phyloP scores from a whole-genome alignment of 805 yeast genomes.

The Saccharomycopsis babjevae region DNA sequence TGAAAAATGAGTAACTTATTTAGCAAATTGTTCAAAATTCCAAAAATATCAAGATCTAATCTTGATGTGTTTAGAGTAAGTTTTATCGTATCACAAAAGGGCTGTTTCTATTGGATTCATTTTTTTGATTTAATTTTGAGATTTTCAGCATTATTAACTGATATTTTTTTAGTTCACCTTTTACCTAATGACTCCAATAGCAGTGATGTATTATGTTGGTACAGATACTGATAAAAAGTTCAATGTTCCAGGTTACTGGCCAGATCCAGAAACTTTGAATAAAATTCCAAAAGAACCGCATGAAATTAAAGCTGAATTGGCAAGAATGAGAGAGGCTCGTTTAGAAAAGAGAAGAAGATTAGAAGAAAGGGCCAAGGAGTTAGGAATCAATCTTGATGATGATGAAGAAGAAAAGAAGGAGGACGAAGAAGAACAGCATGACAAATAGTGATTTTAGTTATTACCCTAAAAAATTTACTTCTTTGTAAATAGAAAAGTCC shows the following conservation, averaged over 20 bases:
- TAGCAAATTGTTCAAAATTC: slow-evolving; percentile 6
- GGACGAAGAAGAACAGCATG: background rate
- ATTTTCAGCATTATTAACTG: background rate
- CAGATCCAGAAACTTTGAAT: slow-evolving; percentile 86
- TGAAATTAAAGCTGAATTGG: slow-evolving; percentile 85
- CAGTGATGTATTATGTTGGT: slow-evolving; percentile 91
- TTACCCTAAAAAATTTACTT: no score
- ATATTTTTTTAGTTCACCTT: slow-evolving; percentile 51
- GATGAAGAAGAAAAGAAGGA: slow-evolving; percentile 1
- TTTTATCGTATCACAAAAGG: background rate
- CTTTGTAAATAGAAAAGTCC: no score
- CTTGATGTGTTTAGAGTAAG: slow-evolving; percentile 18
- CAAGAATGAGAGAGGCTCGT: slow-evolving; percentile 72
- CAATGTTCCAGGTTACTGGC: slow-evolving; percentile 93
- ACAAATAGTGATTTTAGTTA: background rate
- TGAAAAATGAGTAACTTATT: background rate
- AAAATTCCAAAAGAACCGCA: slow-evolving; percentile 88
- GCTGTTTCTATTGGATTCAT: background rate
- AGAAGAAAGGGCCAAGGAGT: slow-evolving; percentile 59
- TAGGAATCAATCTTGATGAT: slow-evolving; percentile 17
- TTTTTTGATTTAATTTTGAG: background rate
- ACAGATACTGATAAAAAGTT: slow-evolving; percentile 80
- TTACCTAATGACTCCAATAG: slow-evolving; percentile 75
- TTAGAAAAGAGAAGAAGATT: slow-evolving; percentile 61
- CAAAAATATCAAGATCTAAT: slow-evolving; percentile 15